Conservation (phyloP, 768 basidiomycete genomes). For the Pleurotus eryngii region DNA sequence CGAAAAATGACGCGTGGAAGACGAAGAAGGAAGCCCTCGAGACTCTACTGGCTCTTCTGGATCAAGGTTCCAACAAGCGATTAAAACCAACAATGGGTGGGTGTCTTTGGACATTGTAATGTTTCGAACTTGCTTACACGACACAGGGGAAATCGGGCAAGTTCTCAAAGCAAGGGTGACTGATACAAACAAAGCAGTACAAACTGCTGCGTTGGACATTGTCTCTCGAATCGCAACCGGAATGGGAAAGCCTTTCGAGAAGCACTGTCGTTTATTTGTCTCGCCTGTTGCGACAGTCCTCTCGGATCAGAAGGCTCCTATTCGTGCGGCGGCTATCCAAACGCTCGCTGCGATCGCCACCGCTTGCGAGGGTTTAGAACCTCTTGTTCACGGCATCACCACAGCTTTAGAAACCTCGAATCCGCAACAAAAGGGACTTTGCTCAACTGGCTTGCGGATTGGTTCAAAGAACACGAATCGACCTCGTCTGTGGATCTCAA, state of each 20-base stretch:
- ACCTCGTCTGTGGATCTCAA: conserved; percentile 61
- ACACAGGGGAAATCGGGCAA: conserved; percentile 82
- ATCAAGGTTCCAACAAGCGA: conserved; percentile 90
- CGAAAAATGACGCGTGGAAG: conserved; percentile 96
- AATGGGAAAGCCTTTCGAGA: conserved; percentile 96
- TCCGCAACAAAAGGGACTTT: conserved; percentile 80
- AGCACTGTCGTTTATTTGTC: conserved; percentile 74
- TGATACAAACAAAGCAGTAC: conserved; percentile 94
- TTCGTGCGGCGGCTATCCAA: conserved; percentile 73
- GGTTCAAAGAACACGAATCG: conserved; percentile 66
- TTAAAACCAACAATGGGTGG: conserved; percentile 87
- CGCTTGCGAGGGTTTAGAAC: conserved; percentile 81
- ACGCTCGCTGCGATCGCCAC: conserved; percentile 80
- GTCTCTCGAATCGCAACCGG: conserved; percentile 86
- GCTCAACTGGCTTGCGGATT: conserved; percentile 76
- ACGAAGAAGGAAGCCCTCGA: conserved; percentile 94
- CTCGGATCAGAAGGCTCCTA: conserved; percentile 88
- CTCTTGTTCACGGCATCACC: conserved; percentile 74
- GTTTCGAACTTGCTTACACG: background rate
- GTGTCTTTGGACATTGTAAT: conserved; percentile 4
- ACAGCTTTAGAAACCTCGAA: conserved; percentile 83
- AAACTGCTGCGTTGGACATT: conserved; percentile 85
- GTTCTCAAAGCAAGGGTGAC: conserved; percentile 84
- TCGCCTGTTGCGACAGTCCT: conserved; percentile 79
- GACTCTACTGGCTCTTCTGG: conserved; percentile 73